Percentiles rank a stretch among this genome's conserved stretches.
Conservation (phyloP, 176 grass and related monocot genomes). For the Eremochloa ophiuroides region DNA sequence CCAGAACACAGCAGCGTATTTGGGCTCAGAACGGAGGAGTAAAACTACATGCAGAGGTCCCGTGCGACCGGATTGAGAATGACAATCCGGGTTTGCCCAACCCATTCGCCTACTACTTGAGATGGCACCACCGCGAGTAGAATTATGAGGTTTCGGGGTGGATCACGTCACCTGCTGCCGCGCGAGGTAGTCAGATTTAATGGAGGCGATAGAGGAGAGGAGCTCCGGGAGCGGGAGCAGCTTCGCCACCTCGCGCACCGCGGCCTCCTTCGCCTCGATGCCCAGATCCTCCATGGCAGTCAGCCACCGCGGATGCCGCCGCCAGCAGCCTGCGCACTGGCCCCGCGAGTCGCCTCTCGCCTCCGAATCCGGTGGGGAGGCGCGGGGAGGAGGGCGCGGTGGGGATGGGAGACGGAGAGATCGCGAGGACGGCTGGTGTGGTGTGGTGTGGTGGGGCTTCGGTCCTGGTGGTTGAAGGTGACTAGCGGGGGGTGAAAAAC, state of each 20-base stretch:
- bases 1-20: neutral
- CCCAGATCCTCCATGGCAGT: slow-evolving; percentile 92
- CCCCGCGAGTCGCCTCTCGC: slow-evolving; percentile 10
- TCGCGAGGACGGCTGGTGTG: slow-evolving; percentile 11
- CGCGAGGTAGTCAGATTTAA: slow-evolving; percentile 92
- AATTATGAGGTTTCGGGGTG: slow-evolving; percentile 2
- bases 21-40: neutral
- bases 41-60: neutral
- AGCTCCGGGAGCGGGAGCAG: slow-evolving; percentile 83
- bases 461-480: slow-evolving; percentile 7
- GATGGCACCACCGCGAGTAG: neutral
- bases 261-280: slow-evolving; percentile 92
- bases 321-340: slow-evolving; percentile 3
- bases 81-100: neutral
- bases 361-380: slow-evolving; percentile 12
- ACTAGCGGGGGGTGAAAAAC: too few species aligned
- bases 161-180: slow-evolving; percentile 76
- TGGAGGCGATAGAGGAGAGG: slow-evolving; percentile 80
- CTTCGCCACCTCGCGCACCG: slow-evolving; percentile 98
- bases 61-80: neutral
- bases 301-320: neutral
- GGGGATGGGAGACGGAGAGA: slow-evolving; percentile 12
- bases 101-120: too few species aligned
- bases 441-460: neutral
- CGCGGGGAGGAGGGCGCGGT: neutral